phyloP scores from a whole-genome alignment of 1,284 basidiomycete species.

The Ganoderma sp. region DNA sequence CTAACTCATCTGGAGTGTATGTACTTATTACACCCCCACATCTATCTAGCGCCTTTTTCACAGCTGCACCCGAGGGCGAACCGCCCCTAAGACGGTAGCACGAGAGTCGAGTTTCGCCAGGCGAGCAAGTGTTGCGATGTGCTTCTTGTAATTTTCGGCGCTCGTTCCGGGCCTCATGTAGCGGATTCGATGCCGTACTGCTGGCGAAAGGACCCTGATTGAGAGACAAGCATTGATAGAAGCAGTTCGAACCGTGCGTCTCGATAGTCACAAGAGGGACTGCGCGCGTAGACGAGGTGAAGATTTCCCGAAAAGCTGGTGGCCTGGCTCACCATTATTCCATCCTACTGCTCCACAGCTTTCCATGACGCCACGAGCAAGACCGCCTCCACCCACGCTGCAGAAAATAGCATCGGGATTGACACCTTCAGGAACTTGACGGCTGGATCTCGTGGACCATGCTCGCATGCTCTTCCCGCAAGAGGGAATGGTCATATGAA shows the following conservation, averaged over 20 bases:
- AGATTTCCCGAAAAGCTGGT: neutral
- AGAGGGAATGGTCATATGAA: conserved; percentile 66
- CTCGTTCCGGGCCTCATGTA: conserved; percentile 39
- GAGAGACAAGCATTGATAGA: conserved; percentile 70
- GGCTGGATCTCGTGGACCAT: conserved; percentile 66
- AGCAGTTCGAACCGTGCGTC: conserved; percentile 74
- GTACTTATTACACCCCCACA: conserved; percentile 59
- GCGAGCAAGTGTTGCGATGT: conserved; percentile 59
- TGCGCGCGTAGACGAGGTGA: conserved; percentile 34
- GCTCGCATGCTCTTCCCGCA: conserved; percentile 78
- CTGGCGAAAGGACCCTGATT: conserved; percentile 50
- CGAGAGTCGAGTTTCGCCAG: conserved; percentile 62
- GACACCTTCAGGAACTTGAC: conserved; percentile 49
- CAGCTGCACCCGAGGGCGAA: conserved; percentile 60
- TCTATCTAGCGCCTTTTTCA: conserved; percentile 67
- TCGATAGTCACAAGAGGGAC: conserved; percentile 71
- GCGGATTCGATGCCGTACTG: conserved; percentile 10
- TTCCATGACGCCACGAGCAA: conserved; percentile 69
- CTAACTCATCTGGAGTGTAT: conserved; percentile 68
- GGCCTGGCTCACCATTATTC: conserved; percentile 57
- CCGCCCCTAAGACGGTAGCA: conserved; percentile 75
- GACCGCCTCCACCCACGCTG: conserved; percentile 75
- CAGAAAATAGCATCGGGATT: conserved; percentile 78
- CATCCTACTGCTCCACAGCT: conserved; percentile 67
- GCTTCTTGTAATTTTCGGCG: conserved; percentile 45